These are phyloP conservation scores for Dactylorhiza incarnata DNA, from an alignment of 106 monocot species.

Conservation along the genomic window DNA sequence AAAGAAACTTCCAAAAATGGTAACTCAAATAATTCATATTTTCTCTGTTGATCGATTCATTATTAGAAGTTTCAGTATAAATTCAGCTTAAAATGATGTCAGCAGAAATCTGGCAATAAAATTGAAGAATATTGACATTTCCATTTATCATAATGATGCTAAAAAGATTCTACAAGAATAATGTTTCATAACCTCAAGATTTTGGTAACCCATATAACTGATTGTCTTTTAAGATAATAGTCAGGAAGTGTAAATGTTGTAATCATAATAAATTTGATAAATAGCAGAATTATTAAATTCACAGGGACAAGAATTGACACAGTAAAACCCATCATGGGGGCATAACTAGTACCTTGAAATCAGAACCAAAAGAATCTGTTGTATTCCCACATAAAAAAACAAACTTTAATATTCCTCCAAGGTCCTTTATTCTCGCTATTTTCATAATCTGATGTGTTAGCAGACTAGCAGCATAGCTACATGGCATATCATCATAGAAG, in stretches of 20 bases:
- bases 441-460: constrained; percentile 39
- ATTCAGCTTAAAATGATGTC: neutral
- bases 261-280: neutral
- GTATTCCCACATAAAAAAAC: constrained; percentile 67
- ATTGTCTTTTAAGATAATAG: neutral
- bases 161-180: neutral
- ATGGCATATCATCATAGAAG: constrained; percentile 54
- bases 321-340: neutral
- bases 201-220: neutral
- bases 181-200: neutral
- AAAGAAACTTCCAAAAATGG: neutral
- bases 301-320: neutral
- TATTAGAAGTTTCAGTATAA: neutral
- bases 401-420: constrained; percentile 44
- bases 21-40: neutral
- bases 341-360: constrained; percentile 54
- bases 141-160: neutral
- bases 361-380: constrained; percentile 27
- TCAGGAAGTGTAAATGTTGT: neutral
- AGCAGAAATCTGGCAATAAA: neutral
- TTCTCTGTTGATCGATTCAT: neutral
- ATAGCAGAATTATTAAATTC: neutral
- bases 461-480: constrained; percentile 50
- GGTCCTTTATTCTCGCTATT: constrained; percentile 26
- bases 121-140: neutral